Evolutionary conservation across 2,329 filamentous ascomycete species (phyloP).

Genomic region (Nothomitra cinnamomea): DNA sequence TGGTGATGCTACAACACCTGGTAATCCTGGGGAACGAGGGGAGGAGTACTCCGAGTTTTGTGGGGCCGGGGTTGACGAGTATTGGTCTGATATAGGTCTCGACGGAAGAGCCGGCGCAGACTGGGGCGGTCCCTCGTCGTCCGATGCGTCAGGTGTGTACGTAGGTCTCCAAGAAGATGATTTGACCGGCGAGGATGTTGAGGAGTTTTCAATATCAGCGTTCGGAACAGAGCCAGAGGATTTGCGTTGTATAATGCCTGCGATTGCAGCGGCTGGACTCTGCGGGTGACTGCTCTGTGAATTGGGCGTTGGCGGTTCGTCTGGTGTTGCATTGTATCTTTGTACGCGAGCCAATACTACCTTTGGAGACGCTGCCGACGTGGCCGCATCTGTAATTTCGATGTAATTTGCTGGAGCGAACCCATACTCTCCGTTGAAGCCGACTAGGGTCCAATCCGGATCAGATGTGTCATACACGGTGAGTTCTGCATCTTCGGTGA

Average conservation of each 20-base stretch:
- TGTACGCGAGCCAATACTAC: slow-evolving; percentile 2
- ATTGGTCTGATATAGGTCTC: slow-evolving; percentile 39
- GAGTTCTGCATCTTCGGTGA: slow-evolving; percentile 71
- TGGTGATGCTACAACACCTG: slow-evolving; percentile 34
- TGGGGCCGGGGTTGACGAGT: slow-evolving; percentile 31
- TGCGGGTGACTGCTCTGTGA: slow-evolving; percentile 12
- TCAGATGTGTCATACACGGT: slow-evolving; percentile 81
- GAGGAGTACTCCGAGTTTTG: slow-evolving; percentile 6
- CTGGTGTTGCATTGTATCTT: slow-evolving; percentile 27
- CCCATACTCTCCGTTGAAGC: slow-evolving; percentile 68
- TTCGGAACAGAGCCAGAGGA: slow-evolving; percentile 19
- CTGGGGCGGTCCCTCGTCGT: slow-evolving; percentile 41
- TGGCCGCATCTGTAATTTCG: slow-evolving; percentile 41
- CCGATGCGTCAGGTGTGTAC: slow-evolving; percentile 49
- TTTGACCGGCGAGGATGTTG: slow-evolving; percentile 35
- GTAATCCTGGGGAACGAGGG: slow-evolving; percentile 16
- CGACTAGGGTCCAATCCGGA: slow-evolving; percentile 91
- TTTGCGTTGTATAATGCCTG: slow-evolving; percentile 36
- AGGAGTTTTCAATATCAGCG: slow-evolving; percentile 11
- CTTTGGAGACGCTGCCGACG: slow-evolving; percentile 28
- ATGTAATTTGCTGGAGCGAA: slow-evolving; percentile 97
- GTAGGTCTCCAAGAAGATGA: slow-evolving; percentile 32
- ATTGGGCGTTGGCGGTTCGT: slow-evolving; percentile 25
- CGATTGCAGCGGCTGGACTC: slow-evolving; percentile 29
- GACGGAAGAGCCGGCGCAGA: slow-evolving; percentile 40